These are phyloP conservation scores for Podaxis rugospora DNA, from an alignment of 768 basidiomycete species.

Conservation along the genomic window DNA sequence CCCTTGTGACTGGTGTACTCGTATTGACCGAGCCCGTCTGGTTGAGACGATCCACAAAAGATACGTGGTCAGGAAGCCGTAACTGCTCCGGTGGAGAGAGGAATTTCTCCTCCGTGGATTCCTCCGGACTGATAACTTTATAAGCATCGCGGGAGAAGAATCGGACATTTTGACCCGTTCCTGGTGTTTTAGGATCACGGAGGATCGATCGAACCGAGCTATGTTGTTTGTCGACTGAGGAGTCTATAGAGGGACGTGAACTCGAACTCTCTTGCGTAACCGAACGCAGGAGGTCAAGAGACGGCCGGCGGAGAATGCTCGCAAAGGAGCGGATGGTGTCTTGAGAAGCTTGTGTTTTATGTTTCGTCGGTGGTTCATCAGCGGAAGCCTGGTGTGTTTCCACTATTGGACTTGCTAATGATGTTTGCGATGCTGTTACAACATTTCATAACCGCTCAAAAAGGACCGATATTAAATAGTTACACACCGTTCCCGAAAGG, in stretches of 20 bases:
- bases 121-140: slow-evolving; percentile 62
- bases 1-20: slow-evolving; percentile 26
- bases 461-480: slow-evolving; percentile 17
- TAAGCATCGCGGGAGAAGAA: slow-evolving; percentile 72
- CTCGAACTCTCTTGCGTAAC: slow-evolving; percentile 17
- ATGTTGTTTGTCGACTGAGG: slow-evolving; percentile 26
- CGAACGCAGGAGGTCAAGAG: slow-evolving; percentile 34
- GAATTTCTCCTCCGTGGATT: slow-evolving; percentile 41
- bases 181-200: slow-evolving; percentile 66
- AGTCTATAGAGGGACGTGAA: slow-evolving; percentile 12
- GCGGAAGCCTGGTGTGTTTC: slow-evolving; percentile 5
- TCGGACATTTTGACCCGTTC: slow-evolving; percentile 74
- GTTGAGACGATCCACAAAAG: slow-evolving; percentile 29
- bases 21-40: slow-evolving; percentile 22
- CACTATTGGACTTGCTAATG: slow-evolving; percentile 11
- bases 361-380: slow-evolving; percentile 26
- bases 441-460: not conserved
- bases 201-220: slow-evolving; percentile 70
- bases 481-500: slow-evolving; percentile 15
- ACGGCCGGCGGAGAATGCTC: slow-evolving; percentile 28
- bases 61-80: slow-evolving; percentile 16
- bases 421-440: slow-evolving; percentile 5
- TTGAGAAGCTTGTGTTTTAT: slow-evolving; percentile 25
- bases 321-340: slow-evolving; percentile 22
- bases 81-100: slow-evolving; percentile 25